phyloP scores from a whole-genome alignment of 192 early-diverging fungal species.

The Kappamyces sp. region DNA sequence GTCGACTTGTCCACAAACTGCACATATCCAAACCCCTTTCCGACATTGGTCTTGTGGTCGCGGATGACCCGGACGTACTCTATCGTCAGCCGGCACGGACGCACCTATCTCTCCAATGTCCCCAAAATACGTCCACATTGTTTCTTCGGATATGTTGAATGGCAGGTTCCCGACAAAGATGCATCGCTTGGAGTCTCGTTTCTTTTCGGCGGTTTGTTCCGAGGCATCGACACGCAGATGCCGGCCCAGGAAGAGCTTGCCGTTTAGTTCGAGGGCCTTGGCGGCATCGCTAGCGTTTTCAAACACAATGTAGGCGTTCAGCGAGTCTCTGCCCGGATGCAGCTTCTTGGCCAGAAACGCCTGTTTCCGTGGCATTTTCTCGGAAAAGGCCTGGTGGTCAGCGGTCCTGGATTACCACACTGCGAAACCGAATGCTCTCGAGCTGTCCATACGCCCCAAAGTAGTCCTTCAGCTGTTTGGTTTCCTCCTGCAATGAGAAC shows the following conservation, averaged over 20 bases:
- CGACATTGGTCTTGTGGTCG: conserved; percentile 74
- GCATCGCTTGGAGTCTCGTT: conserved; percentile 69
- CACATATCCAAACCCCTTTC: conserved; percentile 92
- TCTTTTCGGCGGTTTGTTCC: conserved; percentile 18
- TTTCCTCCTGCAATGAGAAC: conserved; percentile 31
- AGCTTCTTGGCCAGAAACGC: conserved; percentile 80
- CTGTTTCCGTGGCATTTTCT: conserved; percentile 65
- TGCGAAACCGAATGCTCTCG: conserved; percentile 85
- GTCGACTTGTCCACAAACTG: conserved; percentile 72
- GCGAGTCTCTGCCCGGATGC: conserved; percentile 72
- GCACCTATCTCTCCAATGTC: conserved; percentile 46
- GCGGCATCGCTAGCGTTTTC: conserved; percentile 48
- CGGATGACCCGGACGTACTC: conserved; percentile 81
- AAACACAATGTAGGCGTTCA: conserved; percentile 91
- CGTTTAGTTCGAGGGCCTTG: conserved; percentile 67
- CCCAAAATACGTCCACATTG: conserved; percentile 40
- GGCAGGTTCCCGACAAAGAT: conserved; percentile 54
- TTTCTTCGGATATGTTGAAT: conserved; percentile 49
- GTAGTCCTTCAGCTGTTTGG: conserved; percentile 61
- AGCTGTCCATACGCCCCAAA: conserved; percentile 66
- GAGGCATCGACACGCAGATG: conserved; percentile 79
- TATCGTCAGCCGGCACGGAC: conserved; percentile 59
- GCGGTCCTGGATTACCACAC: conserved; percentile 47
- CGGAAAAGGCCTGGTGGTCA: conserved; percentile 45
- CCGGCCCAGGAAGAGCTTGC: conserved; percentile 72